Evolutionary conservation across 2,329 filamentous ascomycete genomes (phyloP).

Genomic region (Magnaporthiopsis incrustans): DNA sequence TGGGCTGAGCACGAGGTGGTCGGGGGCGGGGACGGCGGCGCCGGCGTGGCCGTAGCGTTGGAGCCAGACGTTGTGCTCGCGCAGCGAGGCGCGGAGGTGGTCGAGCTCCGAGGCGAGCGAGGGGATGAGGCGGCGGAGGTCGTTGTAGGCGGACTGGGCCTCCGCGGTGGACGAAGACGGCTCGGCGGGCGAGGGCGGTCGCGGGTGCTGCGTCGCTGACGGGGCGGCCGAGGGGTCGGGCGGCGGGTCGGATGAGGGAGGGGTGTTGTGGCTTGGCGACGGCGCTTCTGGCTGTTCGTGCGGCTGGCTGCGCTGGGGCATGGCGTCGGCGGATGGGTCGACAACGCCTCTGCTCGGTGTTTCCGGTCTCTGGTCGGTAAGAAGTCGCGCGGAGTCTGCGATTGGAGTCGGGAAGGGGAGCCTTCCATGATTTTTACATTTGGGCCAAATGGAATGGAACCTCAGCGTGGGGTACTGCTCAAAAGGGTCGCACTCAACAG

Average conservation of each 20-base stretch:
- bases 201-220: neutral
- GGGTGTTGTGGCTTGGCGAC: too few species aligned
- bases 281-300: neutral
- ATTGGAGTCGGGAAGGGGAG: too few species aligned
- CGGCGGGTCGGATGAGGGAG: neutral
- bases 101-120: slow-evolving; percentile 20
- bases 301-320: neutral
- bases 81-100: slow-evolving; percentile 19
- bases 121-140: slow-evolving; percentile 20
- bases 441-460: too few species aligned
- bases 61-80: slow-evolving; percentile 24
- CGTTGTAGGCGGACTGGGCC: slow-evolving; percentile 18
- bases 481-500: too few species aligned
- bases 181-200: neutral
- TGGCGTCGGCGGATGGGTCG: neutral
- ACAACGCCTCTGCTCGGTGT: too few species aligned
- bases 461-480: too few species aligned
- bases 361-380: neutral
- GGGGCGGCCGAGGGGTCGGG: too few species aligned
- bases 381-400: too few species aligned
- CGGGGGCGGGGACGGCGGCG: slow-evolving; percentile 6
- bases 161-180: neutral
- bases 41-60: slow-evolving; percentile 18
- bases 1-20: neutral
- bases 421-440: too few species aligned